A percentile compares a stretch with the other conserved stretches of the same genome.
These are phyloP conservation scores for Penicillium odoratum DNA, from an alignment of 495 filamentous ascomycete genomes.

Conservation along the genomic window DNA sequence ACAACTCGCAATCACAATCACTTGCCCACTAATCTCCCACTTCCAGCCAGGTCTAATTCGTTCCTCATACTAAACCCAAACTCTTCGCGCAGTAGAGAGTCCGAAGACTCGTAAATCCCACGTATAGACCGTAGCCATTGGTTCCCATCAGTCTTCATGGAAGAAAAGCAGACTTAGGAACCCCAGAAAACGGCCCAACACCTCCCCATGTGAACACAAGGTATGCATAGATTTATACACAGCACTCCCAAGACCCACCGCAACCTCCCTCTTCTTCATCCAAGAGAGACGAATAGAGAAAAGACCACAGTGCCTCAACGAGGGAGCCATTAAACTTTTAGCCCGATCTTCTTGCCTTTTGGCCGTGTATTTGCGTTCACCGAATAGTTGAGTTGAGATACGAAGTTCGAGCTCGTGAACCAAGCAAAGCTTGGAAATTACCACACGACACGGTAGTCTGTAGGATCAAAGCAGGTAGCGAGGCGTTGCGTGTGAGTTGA, in stretches of 20 bases:
- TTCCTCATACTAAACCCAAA: neutral
- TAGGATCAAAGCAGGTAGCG: neutral
- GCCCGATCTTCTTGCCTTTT: constrained; percentile 17
- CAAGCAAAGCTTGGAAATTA: neutral
- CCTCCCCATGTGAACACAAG: neutral
- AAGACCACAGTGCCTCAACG: neutral
- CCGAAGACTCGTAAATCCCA: constrained; percentile 2
- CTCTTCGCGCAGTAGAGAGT: neutral
- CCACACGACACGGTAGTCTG: neutral
- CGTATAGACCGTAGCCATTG: constrained; percentile 50
- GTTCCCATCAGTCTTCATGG: constrained; percentile 48
- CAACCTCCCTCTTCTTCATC: neutral
- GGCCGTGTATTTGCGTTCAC: constrained; percentile 30
- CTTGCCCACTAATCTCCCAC: neutral
- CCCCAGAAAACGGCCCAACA: constrained; percentile 41
- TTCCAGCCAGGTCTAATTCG: neutral
- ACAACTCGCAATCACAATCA: constrained; percentile 3
- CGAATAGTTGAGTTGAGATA: constrained; percentile 6
- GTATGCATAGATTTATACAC: constrained; percentile 29
- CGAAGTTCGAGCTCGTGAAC: constrained; percentile 6
- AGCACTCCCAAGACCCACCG: constrained; percentile 8
- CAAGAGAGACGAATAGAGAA: neutral
- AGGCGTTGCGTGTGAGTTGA: neutral
- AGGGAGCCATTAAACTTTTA: constrained; percentile 19
- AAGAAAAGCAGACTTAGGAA: constrained; percentile 45